These are phyloP conservation scores for Botrytis deweyae DNA, from an alignment of 2,329 filamentous ascomycete genomes.

Conservation along the genomic window DNA sequence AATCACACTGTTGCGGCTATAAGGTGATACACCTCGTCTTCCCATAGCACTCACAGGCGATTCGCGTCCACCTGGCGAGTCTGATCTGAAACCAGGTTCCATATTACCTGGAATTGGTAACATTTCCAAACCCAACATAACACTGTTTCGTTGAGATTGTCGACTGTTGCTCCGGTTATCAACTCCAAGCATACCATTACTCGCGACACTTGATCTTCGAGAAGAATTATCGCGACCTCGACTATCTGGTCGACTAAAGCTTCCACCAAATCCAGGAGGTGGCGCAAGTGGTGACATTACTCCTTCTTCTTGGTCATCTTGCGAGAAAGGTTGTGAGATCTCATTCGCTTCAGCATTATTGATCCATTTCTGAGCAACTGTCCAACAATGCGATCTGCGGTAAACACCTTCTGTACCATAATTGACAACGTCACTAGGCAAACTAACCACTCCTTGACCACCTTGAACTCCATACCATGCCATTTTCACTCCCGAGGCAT, in stretches of 20 bases:
- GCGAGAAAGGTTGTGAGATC: background rate
- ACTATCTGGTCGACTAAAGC: slow-evolving; percentile 27
- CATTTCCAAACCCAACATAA: slow-evolving; percentile 36
- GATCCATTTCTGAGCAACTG: slow-evolving; percentile 59
- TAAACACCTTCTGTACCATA: slow-evolving; percentile 68
- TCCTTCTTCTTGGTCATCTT: background rate
- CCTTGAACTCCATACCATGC: slow-evolving; percentile 76
- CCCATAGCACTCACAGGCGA: slow-evolving; percentile 12
- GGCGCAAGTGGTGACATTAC: slow-evolving; percentile 32
- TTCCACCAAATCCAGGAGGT: slow-evolving; percentile 34
- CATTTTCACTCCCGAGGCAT: slow-evolving; percentile 57
- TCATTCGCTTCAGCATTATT: slow-evolving; percentile 10
- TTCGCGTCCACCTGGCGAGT: slow-evolving; percentile 5
- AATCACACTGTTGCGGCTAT: slow-evolving; percentile 6
- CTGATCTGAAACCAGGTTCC: slow-evolving; percentile 10
- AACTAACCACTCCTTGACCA: slow-evolving; percentile 57
- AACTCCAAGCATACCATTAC: slow-evolving; percentile 11
- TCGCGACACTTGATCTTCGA: slow-evolving; percentile 19
- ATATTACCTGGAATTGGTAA: slow-evolving; percentile 30
- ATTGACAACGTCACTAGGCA: slow-evolving; percentile 60
- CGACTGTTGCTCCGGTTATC: slow-evolving; percentile 14
- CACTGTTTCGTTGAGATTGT: slow-evolving; percentile 32
- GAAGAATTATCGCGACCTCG: slow-evolving; percentile 24
- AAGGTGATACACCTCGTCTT: slow-evolving; percentile 4
- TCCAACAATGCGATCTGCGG: slow-evolving; percentile 68